Evolutionary conservation across 2,329 filamentous ascomycete genomes (phyloP).

Genomic region (Fusarium concolor): DNA sequence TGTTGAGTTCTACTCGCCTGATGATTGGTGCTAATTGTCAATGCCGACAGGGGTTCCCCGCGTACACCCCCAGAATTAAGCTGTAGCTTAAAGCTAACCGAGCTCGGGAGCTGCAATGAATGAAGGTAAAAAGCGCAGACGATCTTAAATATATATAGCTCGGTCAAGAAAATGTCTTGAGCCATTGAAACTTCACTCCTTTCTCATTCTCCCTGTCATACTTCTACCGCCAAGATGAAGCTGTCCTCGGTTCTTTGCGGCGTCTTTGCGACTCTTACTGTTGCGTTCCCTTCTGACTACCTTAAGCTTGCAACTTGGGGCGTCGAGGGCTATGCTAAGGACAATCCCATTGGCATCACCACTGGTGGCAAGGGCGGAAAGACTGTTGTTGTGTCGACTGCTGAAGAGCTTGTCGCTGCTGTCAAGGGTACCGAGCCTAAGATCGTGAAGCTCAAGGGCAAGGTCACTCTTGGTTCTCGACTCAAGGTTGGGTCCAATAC

Average conservation of each 20-base stretch:
- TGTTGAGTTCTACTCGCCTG: neutral
- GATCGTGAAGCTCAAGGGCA: slow-evolving; percentile 56
- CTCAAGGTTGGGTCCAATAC: slow-evolving; percentile 60
- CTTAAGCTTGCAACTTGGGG: slow-evolving; percentile 41
- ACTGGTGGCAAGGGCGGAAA: slow-evolving; percentile 59
- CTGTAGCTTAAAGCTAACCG: slow-evolving; percentile 2
- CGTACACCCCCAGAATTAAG: slow-evolving; percentile 1
- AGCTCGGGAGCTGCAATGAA: slow-evolving; percentile 7
- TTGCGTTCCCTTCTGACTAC: slow-evolving; percentile 35
- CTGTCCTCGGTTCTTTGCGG: slow-evolving; percentile 20
- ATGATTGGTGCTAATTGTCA: slow-evolving; percentile 40
- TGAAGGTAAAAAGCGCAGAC: neutral
- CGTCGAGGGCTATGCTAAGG: slow-evolving; percentile 46
- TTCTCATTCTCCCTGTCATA: neutral
- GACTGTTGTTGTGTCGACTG: slow-evolving; percentile 59
- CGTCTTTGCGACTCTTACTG: slow-evolving; percentile 22
- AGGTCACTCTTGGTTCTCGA: slow-evolving; percentile 51
- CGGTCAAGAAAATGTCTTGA: too few species aligned
- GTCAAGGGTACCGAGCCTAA: slow-evolving; percentile 56
- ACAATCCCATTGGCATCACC: slow-evolving; percentile 54
- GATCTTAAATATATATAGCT: slow-evolving; percentile 14
- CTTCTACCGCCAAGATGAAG: slow-evolving; percentile 28
- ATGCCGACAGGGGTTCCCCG: slow-evolving; percentile 36
- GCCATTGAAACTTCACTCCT: neutral
- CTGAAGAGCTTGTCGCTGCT: slow-evolving; percentile 57